A percentile compares a stretch with the other conserved stretches of the same genome.
These are phyloP conservation scores for Pichia cephalocereana DNA, from an alignment of 805 yeast genomes.

Conservation along the genomic window DNA sequence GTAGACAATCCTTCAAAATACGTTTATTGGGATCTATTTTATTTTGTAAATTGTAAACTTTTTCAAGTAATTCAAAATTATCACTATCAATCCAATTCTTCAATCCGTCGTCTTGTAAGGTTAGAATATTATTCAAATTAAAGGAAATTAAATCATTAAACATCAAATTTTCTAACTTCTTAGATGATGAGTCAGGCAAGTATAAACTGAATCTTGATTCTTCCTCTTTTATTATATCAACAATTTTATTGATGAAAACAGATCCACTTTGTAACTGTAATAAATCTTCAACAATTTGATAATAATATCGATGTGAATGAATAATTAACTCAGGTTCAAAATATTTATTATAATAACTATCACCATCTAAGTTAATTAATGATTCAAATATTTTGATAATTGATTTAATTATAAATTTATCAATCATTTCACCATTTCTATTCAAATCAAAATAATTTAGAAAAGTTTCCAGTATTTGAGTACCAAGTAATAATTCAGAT, in stretches of 20 bases:
- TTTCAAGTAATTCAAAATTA: conserved; percentile 32
- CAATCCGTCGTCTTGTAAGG: conserved; percentile 46
- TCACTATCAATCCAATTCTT: conserved; percentile 45
- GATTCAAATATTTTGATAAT: conserved; percentile 65
- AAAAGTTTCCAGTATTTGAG: conserved; percentile 37
- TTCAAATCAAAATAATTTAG: conserved; percentile 48
- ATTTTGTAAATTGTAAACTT: conserved; percentile 40
- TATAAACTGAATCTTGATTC: conserved; percentile 44
- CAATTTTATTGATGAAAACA: conserved; percentile 42
- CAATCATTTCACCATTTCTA: conserved; percentile 46
- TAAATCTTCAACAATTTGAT: conserved; percentile 34
- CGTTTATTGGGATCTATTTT: conserved; percentile 47
- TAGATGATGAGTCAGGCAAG: conserved; percentile 44
- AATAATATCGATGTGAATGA: conserved; percentile 49
- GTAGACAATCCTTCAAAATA: conserved; percentile 39
- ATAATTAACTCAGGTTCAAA: conserved; percentile 61
- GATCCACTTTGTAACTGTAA: conserved; percentile 40
- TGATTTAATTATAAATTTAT: conserved; percentile 50
- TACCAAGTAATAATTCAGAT: conserved; percentile 38
- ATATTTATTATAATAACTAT: conserved; percentile 49
- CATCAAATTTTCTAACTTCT: conserved; percentile 46
- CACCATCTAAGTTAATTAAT: conserved; percentile 44
- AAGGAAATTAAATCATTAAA: conserved; percentile 50
- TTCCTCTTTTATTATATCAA: conserved; percentile 53
- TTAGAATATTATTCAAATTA: conserved; percentile 47